A percentile compares a stretch with the other conserved stretches of the same genome.
Conservation (phyloP, 306 rosid genomes). For the Parietaria judaica region DNA sequence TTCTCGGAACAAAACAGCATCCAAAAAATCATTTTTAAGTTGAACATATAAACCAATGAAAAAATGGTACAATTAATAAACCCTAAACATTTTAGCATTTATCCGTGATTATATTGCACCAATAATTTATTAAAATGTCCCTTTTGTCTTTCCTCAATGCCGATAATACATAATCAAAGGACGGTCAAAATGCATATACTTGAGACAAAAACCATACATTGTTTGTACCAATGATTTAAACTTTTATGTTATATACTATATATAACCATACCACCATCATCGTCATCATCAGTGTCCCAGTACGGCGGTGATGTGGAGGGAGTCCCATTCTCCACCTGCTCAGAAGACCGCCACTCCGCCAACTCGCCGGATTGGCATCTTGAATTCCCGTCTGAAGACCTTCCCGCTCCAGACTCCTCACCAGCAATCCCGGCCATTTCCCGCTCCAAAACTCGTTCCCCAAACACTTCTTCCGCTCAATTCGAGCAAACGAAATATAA, state of each 20-base stretch:
- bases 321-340: slow-evolving; percentile 96
- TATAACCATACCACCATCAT: slow-evolving; percentile 55
- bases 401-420: slow-evolving; percentile 75
- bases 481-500: slow-evolving; percentile 20
- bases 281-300: slow-evolving; percentile 93
- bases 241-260: too few relatives aligned
- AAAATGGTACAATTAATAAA: neutral
- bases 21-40: neutral
- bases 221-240: too few relatives aligned
- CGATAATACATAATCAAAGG: neutral
- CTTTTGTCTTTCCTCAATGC: neutral
- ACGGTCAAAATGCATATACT: neutral
- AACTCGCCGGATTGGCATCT: slow-evolving; percentile 76
- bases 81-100: too few relatives aligned
- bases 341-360: slow-evolving; percentile 96
- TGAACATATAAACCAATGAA: neutral
- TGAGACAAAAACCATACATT: neutral
- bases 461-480: slow-evolving; percentile 29
- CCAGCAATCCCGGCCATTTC: slow-evolving; percentile 74
- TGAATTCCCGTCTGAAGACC: slow-evolving; percentile 59
- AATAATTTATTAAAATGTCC: neutral
- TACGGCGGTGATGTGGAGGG: slow-evolving; percentile 91
- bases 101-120: too few relatives aligned
- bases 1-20: neutral
- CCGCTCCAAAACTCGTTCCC: slow-evolving; percentile 36